Evolutionary conservation across 306 rosid genomes (phyloP).

Genomic region (Lablab purpureus): DNA sequence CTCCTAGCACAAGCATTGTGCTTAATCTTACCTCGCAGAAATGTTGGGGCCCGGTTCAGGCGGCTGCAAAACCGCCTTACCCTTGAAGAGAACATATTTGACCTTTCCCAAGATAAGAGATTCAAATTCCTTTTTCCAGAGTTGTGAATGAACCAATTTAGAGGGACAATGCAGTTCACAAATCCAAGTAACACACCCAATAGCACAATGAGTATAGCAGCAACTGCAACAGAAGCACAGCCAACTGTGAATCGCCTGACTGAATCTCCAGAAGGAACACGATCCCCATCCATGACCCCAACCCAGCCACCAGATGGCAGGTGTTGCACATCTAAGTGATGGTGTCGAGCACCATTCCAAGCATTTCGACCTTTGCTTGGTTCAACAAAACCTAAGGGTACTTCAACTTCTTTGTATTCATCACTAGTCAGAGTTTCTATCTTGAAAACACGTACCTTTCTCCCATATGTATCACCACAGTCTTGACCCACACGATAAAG

Average conservation of each 20-base stretch:
- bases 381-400: slow-evolving; percentile 66
- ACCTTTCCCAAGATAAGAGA: slow-evolving; percentile 72
- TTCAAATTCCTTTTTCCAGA: slow-evolving; percentile 69
- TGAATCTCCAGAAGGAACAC: slow-evolving; percentile 93
- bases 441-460: slow-evolving; percentile 72
- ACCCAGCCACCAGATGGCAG: slow-evolving; percentile 88
- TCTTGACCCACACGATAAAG: slow-evolving; percentile 94
- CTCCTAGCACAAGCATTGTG: slow-evolving; percentile 80
- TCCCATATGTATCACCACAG: slow-evolving; percentile 96
- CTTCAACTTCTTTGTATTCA: slow-evolving; percentile 85
- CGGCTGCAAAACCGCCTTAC: slow-evolving; percentile 85
- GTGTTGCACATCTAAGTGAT: slow-evolving; percentile 89
- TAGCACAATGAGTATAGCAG: slow-evolving; percentile 70
- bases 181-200: slow-evolving; percentile 84
- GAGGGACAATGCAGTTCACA: slow-evolving; percentile 87
- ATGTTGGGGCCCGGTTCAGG: slow-evolving; percentile 73
- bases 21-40: slow-evolving; percentile 75
- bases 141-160: slow-evolving; percentile 70
- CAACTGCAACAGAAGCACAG: slow-evolving; percentile 68
- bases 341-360: slow-evolving; percentile 96
- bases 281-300: slow-evolving; percentile 97
- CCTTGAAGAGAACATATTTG: slow-evolving; percentile 65
- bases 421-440: slow-evolving; percentile 76
- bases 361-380: slow-evolving; percentile 88
- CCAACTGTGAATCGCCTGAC: slow-evolving; percentile 76